Base-by-base conservation (phyloP, 2,329 filamentous ascomycete species). In the Cladosporium halotolerans region DNA sequence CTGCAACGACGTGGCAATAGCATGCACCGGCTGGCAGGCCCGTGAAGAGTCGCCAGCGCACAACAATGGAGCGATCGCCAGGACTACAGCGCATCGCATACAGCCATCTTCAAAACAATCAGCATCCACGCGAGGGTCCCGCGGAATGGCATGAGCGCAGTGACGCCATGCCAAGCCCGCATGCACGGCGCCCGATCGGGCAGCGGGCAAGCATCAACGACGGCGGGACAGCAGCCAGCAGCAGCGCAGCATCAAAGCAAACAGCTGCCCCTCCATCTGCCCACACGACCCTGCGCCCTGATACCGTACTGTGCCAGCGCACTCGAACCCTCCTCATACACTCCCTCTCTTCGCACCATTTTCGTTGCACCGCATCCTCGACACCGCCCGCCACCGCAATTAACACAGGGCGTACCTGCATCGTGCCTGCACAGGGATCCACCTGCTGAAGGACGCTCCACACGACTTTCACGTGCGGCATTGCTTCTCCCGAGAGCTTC, bases 351-450 rank as follows among this genome's bases (percentile, higher is more conserved):
- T 31, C 45, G 4, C 23, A 28, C 23, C 34, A 9, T 23, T 10
- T 16, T 11, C 13, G 45, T 47, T 32, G 34, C 45, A 47, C 45
- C 45, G 14, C 44, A 23, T 34, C 32, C 19, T 28, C 23, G 7
- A 45, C 9, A 45, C 33, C 23, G 16, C 19, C 42, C 42, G 14
- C 11, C 23, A 32, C 45, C 13, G 18, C 33, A 38, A 13, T 9
- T 5, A 28, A 31, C 11, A 38, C 11, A 33, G 13, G 16, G 34
- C 19, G 45, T 47, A 47, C 45, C 45, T 47, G 45, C 45, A 31
- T 47, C 34, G 34, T 47, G 45, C 45, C 45, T 47, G 45, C 45
- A 40, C 45, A 5, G n/a, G 34, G 34, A 38, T 38, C 34, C 34
- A 31, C 18, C 33, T 19, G 33, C n/a, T 19, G 45, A 39, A 19